Base-by-base conservation (phyloP, 768 basidiomycete genomes). In the Boletus rubroflammeus region DNA sequence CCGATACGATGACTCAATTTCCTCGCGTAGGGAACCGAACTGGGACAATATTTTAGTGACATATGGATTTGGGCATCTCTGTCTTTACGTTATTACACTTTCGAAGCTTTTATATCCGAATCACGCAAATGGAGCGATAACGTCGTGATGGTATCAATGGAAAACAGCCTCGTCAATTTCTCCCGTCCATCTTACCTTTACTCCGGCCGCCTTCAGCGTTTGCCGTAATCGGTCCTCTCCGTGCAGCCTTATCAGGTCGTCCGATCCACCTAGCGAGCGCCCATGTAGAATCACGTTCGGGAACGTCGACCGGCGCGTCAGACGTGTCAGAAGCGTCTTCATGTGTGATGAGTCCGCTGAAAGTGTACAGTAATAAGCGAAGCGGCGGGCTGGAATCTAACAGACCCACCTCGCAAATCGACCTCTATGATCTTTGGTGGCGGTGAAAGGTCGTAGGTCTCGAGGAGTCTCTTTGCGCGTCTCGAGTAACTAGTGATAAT, bases 231-330 rank as follows among this genome's bases (percentile, higher is more conserved):
- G 60, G 31, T 74, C 76, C 10, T 73, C 72, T n/a, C 70, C 64
- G 58, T 90, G 84, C 32, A 68, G 26, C 34, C 31, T 67, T 1
- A 72, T 69, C 11, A 90, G 69, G 21, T 83, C 75, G 58, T 89
- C 87, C 1, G 78, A 84, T 32, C 88, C 88, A 10, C 86, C 85
- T 3, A 89, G 72, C 6, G 81, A 81, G 44, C 72, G 75, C 9
- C 88, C 89, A 19, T 76, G 75, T 13, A 92, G 62, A 26, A 93
- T 60, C 50, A 88, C 73, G 57, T 93, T 93, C 1, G 90, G 90
- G 66, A 91, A 90, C 4, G 90, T 92, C 7, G 76, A 68, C 14
- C 77, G 86, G 3, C 72, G 70, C 2, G 90, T 93, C 29, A 91
- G 68, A 35, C 89, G 83, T 9, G 73, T 75, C 45, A 93, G 73